Evolutionary conservation across 2,329 filamentous ascomycete species (phyloP), one percentile per base, ranked within the genome.

Genomic region (Xylariomycetidae sp.): DNA sequence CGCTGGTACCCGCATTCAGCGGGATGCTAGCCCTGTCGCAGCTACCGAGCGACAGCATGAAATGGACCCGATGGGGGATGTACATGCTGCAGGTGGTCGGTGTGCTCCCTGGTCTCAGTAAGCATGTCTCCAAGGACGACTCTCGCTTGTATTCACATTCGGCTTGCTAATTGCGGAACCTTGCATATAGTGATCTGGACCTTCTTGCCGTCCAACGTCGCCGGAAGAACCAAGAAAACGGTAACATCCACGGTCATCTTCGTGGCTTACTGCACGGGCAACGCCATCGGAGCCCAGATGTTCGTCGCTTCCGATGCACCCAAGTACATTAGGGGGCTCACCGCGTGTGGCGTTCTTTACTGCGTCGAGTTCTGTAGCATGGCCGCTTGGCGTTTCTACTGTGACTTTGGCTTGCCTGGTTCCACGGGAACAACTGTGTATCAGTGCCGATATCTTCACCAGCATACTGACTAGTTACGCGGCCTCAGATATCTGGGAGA

Each of bases 1-100:
- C 49, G 3, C 38, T 56, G 3, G 30, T 58, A 1, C 56, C 54
- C 4, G 53, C 56, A 3, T 55, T 58, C 23, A 48, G 37, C 7
- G 53, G 53, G 4, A 54, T 59, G 48, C 39, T 58, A 36, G 52
- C 51, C 3, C 39, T 57, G 4, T 48, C 51, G 4, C 40, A 55
- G n/a, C 38, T 59, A 4, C 54, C 54, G 0, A 46, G 14, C 34
- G 2, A 41, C 44, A 46, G 28, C 14, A 22, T 18, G 18, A 33
- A 29, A 12, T 59, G 57, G 55, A 48, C 46, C 1, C 45, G 49
- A 25, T 58, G 57, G 55, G 54, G 51, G 25, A 53, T 56, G 49
- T 59, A 54, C 23, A 44, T 58, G 17, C 41, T 58, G 36, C 50
- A 45, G 25, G 47, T 49, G 0, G 44, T 49, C 23, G 54, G 50